phyloP scores from a whole-genome alignment of 495 filamentous ascomycete species.

The Emericellopsis terricola region DNA sequence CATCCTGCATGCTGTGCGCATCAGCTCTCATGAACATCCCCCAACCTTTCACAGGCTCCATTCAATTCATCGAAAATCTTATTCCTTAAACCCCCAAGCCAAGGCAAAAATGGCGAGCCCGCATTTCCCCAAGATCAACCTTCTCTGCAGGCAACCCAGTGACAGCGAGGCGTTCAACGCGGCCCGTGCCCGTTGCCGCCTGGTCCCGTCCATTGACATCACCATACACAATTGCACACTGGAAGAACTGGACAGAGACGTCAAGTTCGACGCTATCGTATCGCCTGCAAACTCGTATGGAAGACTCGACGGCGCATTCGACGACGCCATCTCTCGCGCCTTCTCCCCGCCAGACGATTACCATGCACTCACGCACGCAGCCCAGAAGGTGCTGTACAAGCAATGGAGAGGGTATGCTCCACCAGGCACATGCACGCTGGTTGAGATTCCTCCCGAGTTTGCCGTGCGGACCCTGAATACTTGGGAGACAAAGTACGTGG shows the following conservation, averaged over 20 bases:
- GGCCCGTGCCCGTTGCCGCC: not conserved
- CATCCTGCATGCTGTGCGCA: too few species aligned
- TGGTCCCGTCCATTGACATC: not conserved
- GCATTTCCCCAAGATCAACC: conserved; percentile 2
- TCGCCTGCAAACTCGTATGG: conserved; percentile 36
- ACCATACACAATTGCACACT: conserved; percentile 19
- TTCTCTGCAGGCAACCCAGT: not conserved
- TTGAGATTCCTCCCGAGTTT: conserved; percentile 16
- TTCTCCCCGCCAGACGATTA: conserved; percentile 27
- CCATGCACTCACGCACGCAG: conserved; percentile 22
- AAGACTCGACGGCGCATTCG: conserved; percentile 32
- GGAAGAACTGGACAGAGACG: conserved; percentile 8
- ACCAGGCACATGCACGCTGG: conserved; percentile 27
- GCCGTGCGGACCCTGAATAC: not conserved
- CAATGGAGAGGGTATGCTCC: conserved; percentile 29
- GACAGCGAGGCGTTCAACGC: conserved; percentile 1
- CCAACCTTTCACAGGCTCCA: too few species aligned
- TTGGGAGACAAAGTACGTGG: conserved; percentile 23
- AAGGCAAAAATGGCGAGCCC: too few species aligned
- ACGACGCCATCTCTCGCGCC: conserved; percentile 30
- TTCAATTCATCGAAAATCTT: too few species aligned
- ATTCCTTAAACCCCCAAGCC: too few species aligned
- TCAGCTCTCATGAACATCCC: too few species aligned
- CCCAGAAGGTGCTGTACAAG: conserved; percentile 23
- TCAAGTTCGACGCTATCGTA: conserved; percentile 27